Evolutionary conservation across 495 filamentous ascomycete genomes (phyloP).

Genomic region (Trichoderma virens): DNA sequence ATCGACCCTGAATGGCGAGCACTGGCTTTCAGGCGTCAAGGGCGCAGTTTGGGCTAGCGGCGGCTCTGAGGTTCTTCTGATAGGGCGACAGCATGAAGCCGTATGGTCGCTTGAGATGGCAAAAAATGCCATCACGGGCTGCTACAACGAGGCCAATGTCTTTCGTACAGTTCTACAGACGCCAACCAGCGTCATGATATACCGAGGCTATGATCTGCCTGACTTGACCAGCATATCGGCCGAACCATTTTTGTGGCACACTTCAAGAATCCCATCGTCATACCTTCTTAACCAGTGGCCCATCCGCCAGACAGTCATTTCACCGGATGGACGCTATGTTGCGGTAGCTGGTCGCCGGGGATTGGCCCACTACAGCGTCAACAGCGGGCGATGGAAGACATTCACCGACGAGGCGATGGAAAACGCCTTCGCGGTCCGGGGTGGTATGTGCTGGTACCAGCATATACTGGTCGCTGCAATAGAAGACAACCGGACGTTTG

Average conservation of each 20-base stretch:
- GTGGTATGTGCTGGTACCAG: slow-evolving; percentile 98
- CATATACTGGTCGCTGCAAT: slow-evolving; percentile 93
- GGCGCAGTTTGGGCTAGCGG: slow-evolving; percentile 80
- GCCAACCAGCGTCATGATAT: slow-evolving; percentile 76
- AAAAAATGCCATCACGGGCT: slow-evolving; percentile 81
- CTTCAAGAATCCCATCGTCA: slow-evolving; percentile 71
- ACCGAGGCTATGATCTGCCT: slow-evolving; percentile 84
- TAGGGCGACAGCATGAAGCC: slow-evolving; percentile 59
- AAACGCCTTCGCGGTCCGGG: slow-evolving; percentile 83
- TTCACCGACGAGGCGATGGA: slow-evolving; percentile 76
- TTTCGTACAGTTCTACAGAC: slow-evolving; percentile 84
- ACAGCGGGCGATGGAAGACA: slow-evolving; percentile 91
- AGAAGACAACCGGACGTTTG: slow-evolving; percentile 72
- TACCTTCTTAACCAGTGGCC: slow-evolving; percentile 92
- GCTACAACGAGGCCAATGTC: slow-evolving; percentile 83
- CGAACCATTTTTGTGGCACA: slow-evolving; percentile 90
- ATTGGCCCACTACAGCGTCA: slow-evolving; percentile 90
- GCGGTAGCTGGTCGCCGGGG: slow-evolving; percentile 90
- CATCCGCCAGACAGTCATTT: slow-evolving; percentile 76
- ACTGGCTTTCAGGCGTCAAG: slow-evolving; percentile 68
- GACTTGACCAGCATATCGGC: slow-evolving; percentile 85
- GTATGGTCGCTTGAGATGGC: slow-evolving; percentile 89
- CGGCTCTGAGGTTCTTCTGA: slow-evolving; percentile 75
- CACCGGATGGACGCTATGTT: slow-evolving; percentile 86
- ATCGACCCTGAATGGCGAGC: slow-evolving; percentile 59